Base-by-base conservation (phyloP, 345 rosid species). In the Odontarrhena argentea region DNA sequence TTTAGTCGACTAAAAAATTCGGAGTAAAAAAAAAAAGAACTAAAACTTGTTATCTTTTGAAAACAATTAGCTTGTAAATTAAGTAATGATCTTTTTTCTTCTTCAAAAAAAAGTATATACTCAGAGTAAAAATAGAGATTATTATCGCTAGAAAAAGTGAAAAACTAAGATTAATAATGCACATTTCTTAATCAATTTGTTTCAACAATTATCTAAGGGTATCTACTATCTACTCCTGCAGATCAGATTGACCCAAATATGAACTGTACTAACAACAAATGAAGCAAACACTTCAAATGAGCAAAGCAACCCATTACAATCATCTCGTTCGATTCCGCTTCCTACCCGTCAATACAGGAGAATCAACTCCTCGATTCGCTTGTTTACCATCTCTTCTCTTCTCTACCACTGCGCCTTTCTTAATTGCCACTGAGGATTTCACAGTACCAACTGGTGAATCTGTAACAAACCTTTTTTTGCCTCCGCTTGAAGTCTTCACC, bases 321-420 rank as follows among this genome's bases (percentile, higher is more conserved):
- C 80, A 86, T 66, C 76, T 80, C 8, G 69, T 76, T 12, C 86
- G 73, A 14, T 7, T 60, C 76, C 79, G 82, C 81, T 84, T 87
- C 53, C 88, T 69, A 58, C 85, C 85, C n/a, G 61, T 71, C 1
- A 63, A 12, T 12, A 74, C 55, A 24, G 64, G 77, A 3, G 68
- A 45, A 59, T 81, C 79, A 0, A 80, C 38, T 40, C 65, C 55
- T 40, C 59, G 68, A 25, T 18, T 41, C 26, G 8, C 63, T 55
- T 74, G 66, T 43, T 30, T 74, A 48, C 35, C 8, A 0, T 55
- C 30, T 5, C 15, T 52, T 68, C 60, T 55, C 3, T 26, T 46
- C 53, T 14, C 59, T 56, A 61, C 79, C 55, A 0, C 32, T 14
- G 11, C 77, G 57, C 69, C 76, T 68, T 84, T 64, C 70, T 82